phyloP scores from a whole-genome alignment of 2,329 filamentous ascomycete species.

The Diaporthe citrichinensis region DNA sequence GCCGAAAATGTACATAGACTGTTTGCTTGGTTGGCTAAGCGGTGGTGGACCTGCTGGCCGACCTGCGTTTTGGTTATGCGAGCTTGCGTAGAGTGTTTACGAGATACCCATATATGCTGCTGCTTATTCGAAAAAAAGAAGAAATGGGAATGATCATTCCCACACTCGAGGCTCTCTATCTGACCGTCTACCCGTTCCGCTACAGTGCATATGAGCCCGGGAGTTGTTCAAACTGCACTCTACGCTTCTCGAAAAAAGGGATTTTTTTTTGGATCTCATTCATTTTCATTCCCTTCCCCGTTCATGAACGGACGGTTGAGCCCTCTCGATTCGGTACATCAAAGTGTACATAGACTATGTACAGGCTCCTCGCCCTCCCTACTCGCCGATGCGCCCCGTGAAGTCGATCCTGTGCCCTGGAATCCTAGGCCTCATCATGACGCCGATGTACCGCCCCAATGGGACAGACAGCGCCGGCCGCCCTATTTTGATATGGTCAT shows the following conservation, averaged over 20 bases:
- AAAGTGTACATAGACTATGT: neutral
- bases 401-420: neutral
- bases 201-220: neutral
- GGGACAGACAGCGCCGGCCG: neutral
- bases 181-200: neutral
- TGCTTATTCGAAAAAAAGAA: neutral
- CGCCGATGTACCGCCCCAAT: neutral
- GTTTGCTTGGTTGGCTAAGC: neutral
- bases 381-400: neutral
- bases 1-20: neutral
- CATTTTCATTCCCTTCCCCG: neutral
- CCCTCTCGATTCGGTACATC: neutral
- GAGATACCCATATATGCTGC: constrained; percentile 31
- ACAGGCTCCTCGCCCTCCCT: neutral
- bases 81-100: constrained; percentile 24
- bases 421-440: neutral
- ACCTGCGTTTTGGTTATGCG: neutral
- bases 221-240: neutral
- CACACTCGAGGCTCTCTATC: neutral
- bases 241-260: neutral
- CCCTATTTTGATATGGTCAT: neutral
- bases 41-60: neutral
- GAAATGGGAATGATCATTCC: neutral
- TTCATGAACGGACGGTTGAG: neutral
- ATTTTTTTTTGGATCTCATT: neutral